Base-by-base conservation (phyloP, 768 basidiomycete species). In the Pilatotrama ljubarskyi region DNA sequence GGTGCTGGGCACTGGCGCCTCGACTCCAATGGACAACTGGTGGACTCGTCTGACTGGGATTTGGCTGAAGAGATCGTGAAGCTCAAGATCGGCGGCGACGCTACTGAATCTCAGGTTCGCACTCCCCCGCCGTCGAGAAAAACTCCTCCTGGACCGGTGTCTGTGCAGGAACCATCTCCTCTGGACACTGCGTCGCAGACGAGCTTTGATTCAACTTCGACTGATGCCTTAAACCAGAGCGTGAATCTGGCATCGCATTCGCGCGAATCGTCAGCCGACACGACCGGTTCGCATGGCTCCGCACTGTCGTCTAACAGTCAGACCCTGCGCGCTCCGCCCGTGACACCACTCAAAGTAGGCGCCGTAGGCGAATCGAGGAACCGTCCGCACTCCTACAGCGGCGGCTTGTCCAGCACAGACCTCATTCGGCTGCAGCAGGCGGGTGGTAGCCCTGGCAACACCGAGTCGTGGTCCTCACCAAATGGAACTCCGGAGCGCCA, bases 181-280 rank as follows among this genome's bases (percentile, higher is more conserved):
- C 77, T 91, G 50, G 89, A 91, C 69, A 84, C 87, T 10, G 82
- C 84, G 35, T 91, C 88, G 32, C 84, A 81, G 68, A 80, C 84
- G 52, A 91, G 89, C 70, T 77, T 84, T 49, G 86, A 84, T 66
- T 91, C 90, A 2, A 37, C 64, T 49, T 90, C 90, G 36, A 87
- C 90, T 18, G 83, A 86, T 54, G 74, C 81, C 43, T 81, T 85
- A 62, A 87, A 89, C 64, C 85, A 87, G 72, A 81, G 82, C 60
- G 84, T 85, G 66, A 80, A 75, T 53, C 79, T 83, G 26, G 55
- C 66, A 18, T 85, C 87, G 63, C 90, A 91, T 73, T 91, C 90
- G 63, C 85, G 90, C 55, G 91, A 87, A 52, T 91, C 90, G 25
- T 91, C 91, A n/a, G 85, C 87, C 63, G 90, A 91, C 74, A 87